Percentiles rank a stretch among this genome's conserved stretches.
Conservation (phyloP, 2,329 filamentous ascomycete genomes). For the Pseudogymnoascus sp. region DNA sequence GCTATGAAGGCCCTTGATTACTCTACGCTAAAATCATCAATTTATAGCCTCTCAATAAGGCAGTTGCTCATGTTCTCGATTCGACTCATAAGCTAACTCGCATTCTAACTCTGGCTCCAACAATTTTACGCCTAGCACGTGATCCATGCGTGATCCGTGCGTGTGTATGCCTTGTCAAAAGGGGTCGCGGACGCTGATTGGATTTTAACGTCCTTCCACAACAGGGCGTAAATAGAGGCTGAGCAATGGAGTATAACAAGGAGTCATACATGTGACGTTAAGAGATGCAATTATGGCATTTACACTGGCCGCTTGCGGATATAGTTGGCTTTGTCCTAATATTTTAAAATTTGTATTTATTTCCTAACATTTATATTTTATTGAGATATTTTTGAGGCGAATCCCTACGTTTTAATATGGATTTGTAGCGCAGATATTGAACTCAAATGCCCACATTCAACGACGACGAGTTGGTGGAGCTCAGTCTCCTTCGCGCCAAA, state of each 20-base stretch:
- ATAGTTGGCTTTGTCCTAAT: background rate
- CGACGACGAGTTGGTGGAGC: constrained; percentile 18
- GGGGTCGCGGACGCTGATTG: background rate
- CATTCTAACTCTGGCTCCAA: background rate
- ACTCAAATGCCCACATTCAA: constrained; percentile 12
- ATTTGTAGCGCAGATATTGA: background rate
- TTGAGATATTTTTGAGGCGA: background rate
- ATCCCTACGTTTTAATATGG: background rate
- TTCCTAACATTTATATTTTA: background rate
- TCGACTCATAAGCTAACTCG: background rate
- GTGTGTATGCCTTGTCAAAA: background rate
- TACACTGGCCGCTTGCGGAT: background rate
- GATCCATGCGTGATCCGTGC: background rate
- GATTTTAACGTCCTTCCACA: background rate
- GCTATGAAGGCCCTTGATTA: background rate
- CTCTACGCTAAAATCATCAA: background rate
- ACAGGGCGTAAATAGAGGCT: background rate
- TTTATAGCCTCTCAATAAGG: background rate
- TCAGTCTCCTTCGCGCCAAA: constrained; percentile 16
- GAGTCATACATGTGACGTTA: background rate
- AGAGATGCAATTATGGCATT: background rate
- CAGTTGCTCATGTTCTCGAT: background rate
- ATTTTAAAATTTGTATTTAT: background rate
- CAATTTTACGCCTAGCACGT: background rate
- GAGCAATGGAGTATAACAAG: background rate